A percentile compares a stretch with the other conserved stretches of the same genome.
Evolutionary conservation across 805 yeast species (phyloP).

Genomic region (Candida lessepsii): DNA sequence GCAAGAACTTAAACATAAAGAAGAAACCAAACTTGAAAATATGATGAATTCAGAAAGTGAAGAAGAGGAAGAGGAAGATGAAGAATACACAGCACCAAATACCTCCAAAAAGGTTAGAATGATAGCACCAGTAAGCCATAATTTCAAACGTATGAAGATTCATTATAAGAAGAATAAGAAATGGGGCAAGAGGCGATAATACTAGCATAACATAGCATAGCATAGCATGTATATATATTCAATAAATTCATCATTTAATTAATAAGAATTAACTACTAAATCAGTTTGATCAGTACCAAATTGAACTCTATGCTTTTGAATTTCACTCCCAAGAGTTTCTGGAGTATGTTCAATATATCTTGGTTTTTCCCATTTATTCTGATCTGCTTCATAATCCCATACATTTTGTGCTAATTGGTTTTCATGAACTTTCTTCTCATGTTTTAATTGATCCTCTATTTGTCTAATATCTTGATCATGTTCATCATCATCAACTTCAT

Average conservation of each 20-base stretch:
- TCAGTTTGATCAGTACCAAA: constrained; percentile 24
- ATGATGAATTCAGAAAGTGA: constrained; percentile 22
- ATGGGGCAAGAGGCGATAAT: constrained; percentile 27
- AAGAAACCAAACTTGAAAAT: constrained; percentile 19
- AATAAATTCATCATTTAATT: constrained; percentile 1
- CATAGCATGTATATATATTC: too few species aligned
- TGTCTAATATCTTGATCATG: constrained; percentile 33
- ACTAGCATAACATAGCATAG: too few species aligned
- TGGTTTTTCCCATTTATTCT: constrained; percentile 55
- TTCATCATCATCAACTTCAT: constrained; percentile 18
- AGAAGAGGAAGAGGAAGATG: constrained; percentile 11
- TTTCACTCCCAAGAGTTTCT: neutral
- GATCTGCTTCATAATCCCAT: constrained; percentile 65
- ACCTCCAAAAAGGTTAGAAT: constrained; percentile 15
- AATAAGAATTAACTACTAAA: constrained; percentile 20
- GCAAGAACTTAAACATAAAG: constrained; percentile 29
- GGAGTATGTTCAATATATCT: constrained; percentile 28
- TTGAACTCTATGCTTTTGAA: constrained; percentile 26
- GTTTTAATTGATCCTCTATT: constrained; percentile 33
- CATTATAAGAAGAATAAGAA: constrained; percentile 35
- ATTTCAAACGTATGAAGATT: constrained; percentile 53
- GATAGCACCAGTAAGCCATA: constrained; percentile 41
- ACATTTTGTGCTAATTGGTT: constrained; percentile 31
- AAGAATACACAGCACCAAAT: constrained; percentile 3
- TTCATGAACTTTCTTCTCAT: constrained; percentile 27